These are phyloP conservation scores for Diplodia scrobiculata DNA, from an alignment of 2,329 filamentous ascomycete species.

Conservation along the genomic window DNA sequence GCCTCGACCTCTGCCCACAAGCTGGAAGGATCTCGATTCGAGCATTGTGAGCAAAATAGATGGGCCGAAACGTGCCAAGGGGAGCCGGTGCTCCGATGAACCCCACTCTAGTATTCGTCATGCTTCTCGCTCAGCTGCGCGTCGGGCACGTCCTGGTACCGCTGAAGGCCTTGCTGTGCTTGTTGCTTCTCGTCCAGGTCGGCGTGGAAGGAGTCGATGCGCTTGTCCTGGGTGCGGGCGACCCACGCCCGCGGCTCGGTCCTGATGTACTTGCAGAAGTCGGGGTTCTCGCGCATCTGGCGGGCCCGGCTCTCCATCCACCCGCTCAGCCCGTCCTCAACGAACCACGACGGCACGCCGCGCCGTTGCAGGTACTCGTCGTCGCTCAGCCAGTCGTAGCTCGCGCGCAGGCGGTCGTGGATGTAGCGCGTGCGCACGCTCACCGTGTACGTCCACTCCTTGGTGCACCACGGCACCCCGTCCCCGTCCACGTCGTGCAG, in stretches of 20 bases:
- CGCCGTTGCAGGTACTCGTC: background rate
- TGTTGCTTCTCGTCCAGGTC: conserved; percentile 13
- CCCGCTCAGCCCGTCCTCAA: conserved; percentile 13
- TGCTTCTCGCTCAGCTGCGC: background rate
- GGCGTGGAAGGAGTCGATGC: conserved; percentile 22
- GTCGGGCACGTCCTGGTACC: background rate
- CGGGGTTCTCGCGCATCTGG: conserved; percentile 17
- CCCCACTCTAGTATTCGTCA: background rate
- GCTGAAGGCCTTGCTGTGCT: conserved; percentile 5
- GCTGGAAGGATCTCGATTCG: background rate
- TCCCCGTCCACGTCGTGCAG: conserved; percentile 16
- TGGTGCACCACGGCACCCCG: conserved; percentile 23
- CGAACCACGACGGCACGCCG: conserved; percentile 7
- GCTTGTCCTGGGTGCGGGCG: conserved; percentile 4
- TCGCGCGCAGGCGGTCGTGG: conserved; percentile 1
- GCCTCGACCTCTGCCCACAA: background rate
- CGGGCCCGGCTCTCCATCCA: conserved; percentile 19
- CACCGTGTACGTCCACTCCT: conserved; percentile 20
- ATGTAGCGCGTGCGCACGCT: conserved; percentile 15
- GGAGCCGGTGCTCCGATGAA: background rate
- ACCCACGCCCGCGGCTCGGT: background rate
- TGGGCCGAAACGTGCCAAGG: conserved; percentile 6
- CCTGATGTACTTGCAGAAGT: conserved; percentile 15
- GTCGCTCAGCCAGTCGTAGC: conserved; percentile 4
- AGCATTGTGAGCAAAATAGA: background rate